Conservation (phyloP, 257 asterid genomes). For the Echites panduratus region DNA sequence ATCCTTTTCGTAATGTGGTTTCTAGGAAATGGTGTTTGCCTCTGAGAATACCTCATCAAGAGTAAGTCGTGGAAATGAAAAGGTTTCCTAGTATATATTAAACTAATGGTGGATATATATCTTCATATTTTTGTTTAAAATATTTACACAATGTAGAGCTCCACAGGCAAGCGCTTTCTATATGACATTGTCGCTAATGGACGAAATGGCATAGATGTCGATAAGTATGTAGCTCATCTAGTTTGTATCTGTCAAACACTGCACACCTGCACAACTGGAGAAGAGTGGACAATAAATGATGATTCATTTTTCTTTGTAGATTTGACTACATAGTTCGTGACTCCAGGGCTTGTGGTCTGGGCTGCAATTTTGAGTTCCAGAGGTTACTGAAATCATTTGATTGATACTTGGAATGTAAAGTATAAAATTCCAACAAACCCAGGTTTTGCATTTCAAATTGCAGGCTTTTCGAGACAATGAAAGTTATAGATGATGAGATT, state of each 20-base stretch:
- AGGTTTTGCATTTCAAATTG: slow-evolving; percentile 21
- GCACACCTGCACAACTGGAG: not conserved
- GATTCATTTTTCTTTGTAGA: slow-evolving; percentile 33
- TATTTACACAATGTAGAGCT: slow-evolving; percentile 37
- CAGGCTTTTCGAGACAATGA: slow-evolving; percentile 87
- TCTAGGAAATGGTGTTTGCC: slow-evolving; percentile 79
- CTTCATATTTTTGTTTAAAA: not conserved
- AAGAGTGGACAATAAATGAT: slow-evolving; percentile 4
- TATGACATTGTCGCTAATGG: slow-evolving; percentile 94
- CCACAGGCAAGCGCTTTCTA: slow-evolving; percentile 57
- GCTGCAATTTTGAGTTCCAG: slow-evolving; percentile 73
- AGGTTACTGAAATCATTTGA: slow-evolving; percentile 44
- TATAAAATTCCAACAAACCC: slow-evolving; percentile 5
- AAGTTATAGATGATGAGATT: slow-evolving; percentile 79
- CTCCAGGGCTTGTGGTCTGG: slow-evolving; percentile 91
- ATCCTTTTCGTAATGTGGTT: not conserved
- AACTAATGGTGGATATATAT: not conserved
- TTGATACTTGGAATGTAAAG: not conserved
- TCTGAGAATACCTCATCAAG: slow-evolving; percentile 46
- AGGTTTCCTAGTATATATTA: no score
- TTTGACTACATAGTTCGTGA: slow-evolving; percentile 90
- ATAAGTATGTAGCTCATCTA: slow-evolving; percentile 52
- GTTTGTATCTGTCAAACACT: slow-evolving; percentile 4
- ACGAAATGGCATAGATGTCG: slow-evolving; percentile 90
- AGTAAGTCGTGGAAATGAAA: slow-evolving; percentile 32